Conservation (phyloP, 2,329 filamentous ascomycete species). For the Cladosporium sp. region DNA sequence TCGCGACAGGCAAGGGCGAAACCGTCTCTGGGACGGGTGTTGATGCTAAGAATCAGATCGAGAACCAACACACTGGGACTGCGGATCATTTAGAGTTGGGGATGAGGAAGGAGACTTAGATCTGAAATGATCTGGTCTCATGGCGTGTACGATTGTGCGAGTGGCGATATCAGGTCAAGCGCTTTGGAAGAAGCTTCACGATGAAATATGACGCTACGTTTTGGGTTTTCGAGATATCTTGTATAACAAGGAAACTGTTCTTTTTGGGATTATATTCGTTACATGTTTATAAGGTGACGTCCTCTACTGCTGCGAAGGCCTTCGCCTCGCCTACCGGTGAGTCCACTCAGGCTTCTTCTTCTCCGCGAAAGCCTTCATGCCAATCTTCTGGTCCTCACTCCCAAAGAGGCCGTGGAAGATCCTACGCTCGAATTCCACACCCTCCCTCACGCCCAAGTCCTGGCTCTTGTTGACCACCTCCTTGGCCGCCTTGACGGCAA, state of each 20-base stretch:
- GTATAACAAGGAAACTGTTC: constrained; percentile 5
- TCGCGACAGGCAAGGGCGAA: constrained; percentile 12
- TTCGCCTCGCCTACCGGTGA: constrained; percentile 54
- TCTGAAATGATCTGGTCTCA: not conserved
- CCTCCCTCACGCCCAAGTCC: constrained; percentile 79
- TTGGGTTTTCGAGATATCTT: not conserved
- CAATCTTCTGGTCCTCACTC: constrained; percentile 91
- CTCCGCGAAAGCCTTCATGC: constrained; percentile 88
- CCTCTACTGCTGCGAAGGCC: not conserved
- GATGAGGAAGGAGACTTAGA: constrained; percentile 22
- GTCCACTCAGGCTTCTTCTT: constrained; percentile 93
- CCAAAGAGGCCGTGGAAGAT: constrained; percentile 93
- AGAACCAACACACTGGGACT: constrained; percentile 26
- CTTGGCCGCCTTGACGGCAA: constrained; percentile 87
- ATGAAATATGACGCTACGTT: too few species aligned
- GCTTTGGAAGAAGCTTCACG: too few species aligned
- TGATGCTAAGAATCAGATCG: constrained; percentile 23
- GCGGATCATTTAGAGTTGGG: constrained; percentile 29
- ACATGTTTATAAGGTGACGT: not conserved
- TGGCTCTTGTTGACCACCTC: constrained; percentile 99
- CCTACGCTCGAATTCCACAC: constrained; percentile 89
- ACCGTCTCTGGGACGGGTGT: constrained; percentile 24
- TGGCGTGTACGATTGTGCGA: too few species aligned
- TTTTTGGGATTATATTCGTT: not conserved
- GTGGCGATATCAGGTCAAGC: not conserved